Percentiles rank a stretch among this genome's conserved stretches.
Conservation (phyloP, 1,284 basidiomycete species). For the Coniferiporia sulphurascens region DNA sequence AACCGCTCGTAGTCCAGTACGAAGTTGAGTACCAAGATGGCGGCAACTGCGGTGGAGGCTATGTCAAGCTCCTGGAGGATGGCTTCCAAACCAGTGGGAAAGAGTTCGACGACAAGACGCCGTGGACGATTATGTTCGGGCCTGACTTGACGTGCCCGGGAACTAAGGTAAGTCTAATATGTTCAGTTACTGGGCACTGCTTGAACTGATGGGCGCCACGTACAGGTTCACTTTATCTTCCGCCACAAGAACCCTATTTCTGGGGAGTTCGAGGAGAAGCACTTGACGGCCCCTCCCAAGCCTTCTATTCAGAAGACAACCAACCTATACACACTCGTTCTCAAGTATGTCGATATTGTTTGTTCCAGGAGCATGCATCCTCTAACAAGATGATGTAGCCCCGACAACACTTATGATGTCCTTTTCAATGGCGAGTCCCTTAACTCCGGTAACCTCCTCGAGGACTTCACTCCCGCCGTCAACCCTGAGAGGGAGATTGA, state of each 20-base stretch:
- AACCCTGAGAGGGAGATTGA: slow-evolving; percentile 93
- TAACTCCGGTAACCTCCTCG: slow-evolving; percentile 80
- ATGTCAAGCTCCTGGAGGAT: slow-evolving; percentile 93
- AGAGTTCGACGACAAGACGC: slow-evolving; percentile 96
- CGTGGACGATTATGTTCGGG: slow-evolving; percentile 97
- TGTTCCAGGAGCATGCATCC: slow-evolving; percentile 1
- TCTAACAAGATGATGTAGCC: slow-evolving; percentile 42
- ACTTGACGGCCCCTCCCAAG: slow-evolving; percentile 77
- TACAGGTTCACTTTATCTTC: slow-evolving; percentile 94
- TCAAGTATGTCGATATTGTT: slow-evolving; percentile 57
- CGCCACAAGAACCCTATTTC: slow-evolving; percentile 90
- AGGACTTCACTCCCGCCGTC: slow-evolving; percentile 94
- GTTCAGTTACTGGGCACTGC: not conserved
- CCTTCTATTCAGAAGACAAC: slow-evolving; percentile 87
- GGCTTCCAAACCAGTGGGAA: slow-evolving; percentile 89
- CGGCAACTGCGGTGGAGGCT: slow-evolving; percentile 98
- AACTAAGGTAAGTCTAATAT: slow-evolving; percentile 56
- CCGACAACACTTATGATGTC: slow-evolving; percentile 94
- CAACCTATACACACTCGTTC: slow-evolving; percentile 88
- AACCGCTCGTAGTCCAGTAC: slow-evolving; percentile 96
- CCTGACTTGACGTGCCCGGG: slow-evolving; percentile 85
- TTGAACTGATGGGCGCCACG: not conserved
- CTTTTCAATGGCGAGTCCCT: slow-evolving; percentile 85
- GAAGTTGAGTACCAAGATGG: slow-evolving; percentile 99
- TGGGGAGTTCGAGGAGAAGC: slow-evolving; percentile 96